phyloP scores from a whole-genome alignment of 495 filamentous ascomycete genomes.

The Chaetomium tenue region DNA sequence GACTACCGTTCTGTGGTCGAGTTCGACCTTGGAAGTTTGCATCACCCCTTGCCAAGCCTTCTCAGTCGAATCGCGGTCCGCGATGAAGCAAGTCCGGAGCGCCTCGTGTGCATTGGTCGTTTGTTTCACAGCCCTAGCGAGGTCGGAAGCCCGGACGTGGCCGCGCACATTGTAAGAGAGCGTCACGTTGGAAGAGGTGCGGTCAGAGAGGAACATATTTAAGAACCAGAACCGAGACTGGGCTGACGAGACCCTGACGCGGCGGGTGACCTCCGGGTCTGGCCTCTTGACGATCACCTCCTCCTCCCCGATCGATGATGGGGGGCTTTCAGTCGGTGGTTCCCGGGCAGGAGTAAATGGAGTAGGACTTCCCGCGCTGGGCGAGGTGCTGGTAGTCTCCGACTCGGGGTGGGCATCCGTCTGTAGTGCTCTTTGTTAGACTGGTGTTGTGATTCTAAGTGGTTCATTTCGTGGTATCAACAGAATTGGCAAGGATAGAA shows the following conservation, averaged over 20 bases:
- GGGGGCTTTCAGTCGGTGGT: not conserved
- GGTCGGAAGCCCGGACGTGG: constrained; percentile 19
- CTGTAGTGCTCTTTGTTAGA: not conserved
- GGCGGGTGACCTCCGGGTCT: not conserved
- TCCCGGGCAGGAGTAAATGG: not conserved
- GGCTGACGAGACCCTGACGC: constrained; percentile 19
- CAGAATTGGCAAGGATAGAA: too few species aligned
- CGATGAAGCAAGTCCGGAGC: not conserved
- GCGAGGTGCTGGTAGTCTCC: not conserved
- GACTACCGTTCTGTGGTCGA: constrained; percentile 13
- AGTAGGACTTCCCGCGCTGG: not conserved
- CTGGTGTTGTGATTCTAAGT: too few species aligned
- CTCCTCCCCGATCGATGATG: not conserved
- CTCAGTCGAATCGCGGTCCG: not conserved
- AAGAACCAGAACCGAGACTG: constrained; percentile 53
- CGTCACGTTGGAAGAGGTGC: constrained; percentile 40
- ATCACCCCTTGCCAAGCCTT: constrained; percentile 1
- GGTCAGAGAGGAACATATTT: constrained; percentile 36
- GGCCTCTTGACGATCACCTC: not conserved
- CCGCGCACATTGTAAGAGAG: constrained; percentile 33
- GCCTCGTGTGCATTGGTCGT: not conserved
- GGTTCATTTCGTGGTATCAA: too few species aligned
- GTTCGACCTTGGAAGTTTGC: not conserved
- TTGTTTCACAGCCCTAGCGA: not conserved
- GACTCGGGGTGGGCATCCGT: not conserved